Evolutionary conservation across 2,329 filamentous ascomycete genomes (phyloP), one percentile per base, ranked within the genome.

Genomic region (Xylaria hypoxylon): DNA sequence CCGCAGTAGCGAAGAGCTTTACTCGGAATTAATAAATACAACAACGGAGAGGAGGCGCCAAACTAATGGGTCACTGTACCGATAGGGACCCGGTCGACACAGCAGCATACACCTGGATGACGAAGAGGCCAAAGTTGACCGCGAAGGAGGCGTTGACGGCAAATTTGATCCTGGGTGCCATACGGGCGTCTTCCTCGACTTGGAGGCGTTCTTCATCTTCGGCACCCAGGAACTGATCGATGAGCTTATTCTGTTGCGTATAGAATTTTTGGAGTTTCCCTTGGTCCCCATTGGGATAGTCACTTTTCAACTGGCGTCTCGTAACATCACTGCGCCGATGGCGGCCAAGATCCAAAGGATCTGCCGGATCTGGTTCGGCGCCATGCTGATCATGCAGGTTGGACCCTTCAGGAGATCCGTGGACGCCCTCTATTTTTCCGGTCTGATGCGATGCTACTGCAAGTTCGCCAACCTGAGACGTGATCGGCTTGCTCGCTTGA

Each of bases 1-100:
- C 87, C 28, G 88, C 85, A n/a, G 87, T 90, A 17, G 87, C 87
- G 68, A 90, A 89, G 22, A 90, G 81, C 77, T 80, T 71, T 64
- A 42, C 45, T 31, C 40, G n/a, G 42, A 35, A 69, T 74, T 65
- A 74, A 71, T 68, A 68, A 62, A 48, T 65, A 69, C 65, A 59
- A 65, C 47, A 56, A 65, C 47, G 38, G 57, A 52, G 67, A 42
- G 24, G 63, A 63, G 42, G 59, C 28, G 60, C 56, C 68, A 68
- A 67, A 62, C 69, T 63, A 42, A 31, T 33, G 64, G 70, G 71
- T 59, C 62, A 64, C 67, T 67, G 73, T 74, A 77, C 74, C 72
- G 87, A 87, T 66, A 90, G 80, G 17, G 87, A 90, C 11, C 85
- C 85, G 0, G 86, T 88, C 38, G 84, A 84, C 59, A 87, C 78